These are phyloP conservation scores for Endoconidiophora polonica DNA, from an alignment of 2,329 filamentous ascomycete species.

Conservation along the genomic window DNA sequence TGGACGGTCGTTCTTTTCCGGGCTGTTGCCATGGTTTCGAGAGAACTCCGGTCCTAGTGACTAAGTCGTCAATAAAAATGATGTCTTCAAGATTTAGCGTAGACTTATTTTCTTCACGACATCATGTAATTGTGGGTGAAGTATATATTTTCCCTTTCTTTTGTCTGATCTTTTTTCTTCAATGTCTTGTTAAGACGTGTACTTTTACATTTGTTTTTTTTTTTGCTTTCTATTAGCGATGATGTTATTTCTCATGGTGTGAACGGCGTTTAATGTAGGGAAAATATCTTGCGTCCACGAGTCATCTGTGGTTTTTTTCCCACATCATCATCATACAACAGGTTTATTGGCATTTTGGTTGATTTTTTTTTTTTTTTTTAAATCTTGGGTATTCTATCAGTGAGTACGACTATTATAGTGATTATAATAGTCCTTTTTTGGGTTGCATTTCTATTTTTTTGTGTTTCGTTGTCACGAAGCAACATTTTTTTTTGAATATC, in stretches of 20 bases:
- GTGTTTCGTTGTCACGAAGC: too few species aligned
- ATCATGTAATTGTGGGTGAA: background rate
- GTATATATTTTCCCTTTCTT: background rate
- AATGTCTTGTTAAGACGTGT: conserved; percentile 8
- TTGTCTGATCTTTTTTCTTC: background rate
- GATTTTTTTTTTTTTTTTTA: conserved; percentile 1
- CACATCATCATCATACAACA: too few species aligned
- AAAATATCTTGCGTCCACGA: too few species aligned
- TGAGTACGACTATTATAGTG: background rate
- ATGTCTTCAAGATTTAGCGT: too few species aligned
- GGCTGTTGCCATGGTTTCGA: conserved; percentile 3
- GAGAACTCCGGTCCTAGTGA: background rate
- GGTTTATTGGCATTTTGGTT: background rate
- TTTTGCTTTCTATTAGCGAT: background rate
- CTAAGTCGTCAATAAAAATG: background rate
- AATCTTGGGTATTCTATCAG: background rate
- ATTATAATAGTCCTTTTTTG: background rate
- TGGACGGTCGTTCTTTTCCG: conserved; percentile 1
- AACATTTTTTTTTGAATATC: too few species aligned
- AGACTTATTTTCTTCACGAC: background rate
- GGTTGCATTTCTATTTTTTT: background rate
- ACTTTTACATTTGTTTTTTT: conserved; percentile 1
- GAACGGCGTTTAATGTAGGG: too few species aligned
- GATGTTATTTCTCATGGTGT: background rate
- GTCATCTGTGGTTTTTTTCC: background rate